Evolutionary conservation across 192 early-diverging fungal species (phyloP).

Genomic region (Thamnidium elegans): DNA sequence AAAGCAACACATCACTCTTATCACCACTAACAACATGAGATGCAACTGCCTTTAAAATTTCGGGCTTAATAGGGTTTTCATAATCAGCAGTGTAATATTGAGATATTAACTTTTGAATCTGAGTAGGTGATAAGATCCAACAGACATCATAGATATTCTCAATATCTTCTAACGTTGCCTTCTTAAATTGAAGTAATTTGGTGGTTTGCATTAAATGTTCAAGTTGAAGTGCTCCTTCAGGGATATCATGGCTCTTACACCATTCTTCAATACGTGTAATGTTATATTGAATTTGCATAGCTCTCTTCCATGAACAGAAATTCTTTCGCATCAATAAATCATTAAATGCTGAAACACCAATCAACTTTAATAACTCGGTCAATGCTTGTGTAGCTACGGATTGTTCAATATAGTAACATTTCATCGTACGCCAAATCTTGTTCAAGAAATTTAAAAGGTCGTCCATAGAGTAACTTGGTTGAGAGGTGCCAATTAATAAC

Average conservation of each 20-base stretch:
- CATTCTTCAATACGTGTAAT: slow-evolving; percentile 96
- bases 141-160: slow-evolving; percentile 99
- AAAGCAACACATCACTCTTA: slow-evolving; percentile 83
- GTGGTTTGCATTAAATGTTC: slow-evolving; percentile 96
- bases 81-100: slow-evolving; percentile 96
- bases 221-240: slow-evolving; percentile 85
- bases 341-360: slow-evolving; percentile 95
- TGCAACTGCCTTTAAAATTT: slow-evolving; percentile 88
- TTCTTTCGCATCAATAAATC: slow-evolving; percentile 97
- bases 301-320: slow-evolving; percentile 99
- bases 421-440: slow-evolving; percentile 93
- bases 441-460: slow-evolving; percentile 92
- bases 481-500: slow-evolving; percentile 69
- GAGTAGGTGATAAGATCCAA: slow-evolving; percentile 91
- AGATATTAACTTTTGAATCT: slow-evolving; percentile 96
- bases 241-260: slow-evolving; percentile 94
- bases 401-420: slow-evolving; percentile 95
- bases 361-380: slow-evolving; percentile 92
- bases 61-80: slow-evolving; percentile 85
- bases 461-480: slow-evolving; percentile 89
- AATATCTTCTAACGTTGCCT: slow-evolving; percentile 75
- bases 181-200: slow-evolving; percentile 95
- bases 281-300: slow-evolving; percentile 99
- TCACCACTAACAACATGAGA: slow-evolving; percentile 81
- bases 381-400: slow-evolving; percentile 90